Evolutionary conservation across 2,329 filamentous ascomycete species (phyloP).

Genomic region (Claviceps maximensis): DNA sequence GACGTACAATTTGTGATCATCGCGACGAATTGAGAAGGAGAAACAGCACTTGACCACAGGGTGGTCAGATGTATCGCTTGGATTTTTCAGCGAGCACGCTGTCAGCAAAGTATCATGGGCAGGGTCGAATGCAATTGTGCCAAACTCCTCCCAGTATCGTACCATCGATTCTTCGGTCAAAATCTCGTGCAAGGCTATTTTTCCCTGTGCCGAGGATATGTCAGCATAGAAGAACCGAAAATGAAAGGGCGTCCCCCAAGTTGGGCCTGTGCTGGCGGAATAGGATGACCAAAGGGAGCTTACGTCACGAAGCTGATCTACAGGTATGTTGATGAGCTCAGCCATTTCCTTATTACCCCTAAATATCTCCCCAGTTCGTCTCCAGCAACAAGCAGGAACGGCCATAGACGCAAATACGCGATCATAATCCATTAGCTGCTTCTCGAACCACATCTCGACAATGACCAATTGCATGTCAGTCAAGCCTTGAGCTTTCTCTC

Average conservation of each 20-base stretch:
- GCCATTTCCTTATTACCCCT: conserved; percentile 98
- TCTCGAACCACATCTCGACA: conserved; percentile 99
- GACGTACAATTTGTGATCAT: conserved; percentile 89
- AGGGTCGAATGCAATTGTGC: conserved; percentile 90
- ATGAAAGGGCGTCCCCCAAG: not conserved
- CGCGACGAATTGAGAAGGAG: conserved; percentile 89
- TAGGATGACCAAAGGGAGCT: conserved; percentile 20
- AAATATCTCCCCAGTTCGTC: conserved; percentile 92
- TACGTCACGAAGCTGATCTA: conserved; percentile 83
- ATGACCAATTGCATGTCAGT: conserved; percentile 90
- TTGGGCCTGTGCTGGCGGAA: not conserved
- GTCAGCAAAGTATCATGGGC: conserved; percentile 91
- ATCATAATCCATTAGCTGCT: conserved; percentile 93
- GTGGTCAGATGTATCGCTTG: conserved; percentile 52
- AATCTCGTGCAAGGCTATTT: conserved; percentile 89
- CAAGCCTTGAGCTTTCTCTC: conserved; percentile 82
- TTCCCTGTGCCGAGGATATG: conserved; percentile 46
- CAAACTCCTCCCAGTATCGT: conserved; percentile 98
- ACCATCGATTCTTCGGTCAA: conserved; percentile 90
- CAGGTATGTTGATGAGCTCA: conserved; percentile 82
- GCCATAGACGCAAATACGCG: conserved; percentile 98
- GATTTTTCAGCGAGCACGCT: conserved; percentile 80
- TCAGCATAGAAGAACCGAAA: not conserved
- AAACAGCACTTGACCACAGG: conserved; percentile 86
- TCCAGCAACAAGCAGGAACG: conserved; percentile 93